Conservation (phyloP, 768 basidiomycete genomes). For the Lanmaoa rubissima region DNA sequence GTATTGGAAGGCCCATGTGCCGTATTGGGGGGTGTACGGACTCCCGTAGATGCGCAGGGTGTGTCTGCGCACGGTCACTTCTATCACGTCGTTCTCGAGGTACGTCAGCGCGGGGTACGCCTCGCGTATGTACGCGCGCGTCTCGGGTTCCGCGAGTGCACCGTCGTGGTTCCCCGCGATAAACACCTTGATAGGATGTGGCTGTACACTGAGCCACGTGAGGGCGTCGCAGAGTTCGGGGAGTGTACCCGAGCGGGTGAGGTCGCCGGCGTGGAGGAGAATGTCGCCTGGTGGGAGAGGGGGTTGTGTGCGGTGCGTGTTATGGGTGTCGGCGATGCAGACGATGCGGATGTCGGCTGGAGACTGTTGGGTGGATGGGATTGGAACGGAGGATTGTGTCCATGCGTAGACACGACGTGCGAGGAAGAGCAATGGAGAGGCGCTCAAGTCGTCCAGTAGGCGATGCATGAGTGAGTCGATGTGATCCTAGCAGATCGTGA, state of each 20-base stretch:
- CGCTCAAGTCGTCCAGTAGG: constrained; percentile 5
- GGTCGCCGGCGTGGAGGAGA: constrained; percentile 42
- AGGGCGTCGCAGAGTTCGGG: constrained; percentile 33
- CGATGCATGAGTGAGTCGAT: not conserved
- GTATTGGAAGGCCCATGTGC: constrained; percentile 15
- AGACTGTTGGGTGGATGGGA: not conserved
- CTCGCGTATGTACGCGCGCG: constrained; percentile 9
- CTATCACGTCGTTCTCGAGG: constrained; percentile 34
- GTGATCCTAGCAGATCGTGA: too few species aligned
- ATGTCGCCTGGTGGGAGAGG: constrained; percentile 39
- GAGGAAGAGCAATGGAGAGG: constrained; percentile 12
- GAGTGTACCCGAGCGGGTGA: constrained; percentile 37
- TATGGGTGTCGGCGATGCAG: constrained; percentile 42
- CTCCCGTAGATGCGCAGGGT: constrained; percentile 37
- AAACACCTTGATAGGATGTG: constrained; percentile 41
- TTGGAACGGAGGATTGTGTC: not conserved
- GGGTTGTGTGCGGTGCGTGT: constrained; percentile 26
- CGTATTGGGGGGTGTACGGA: constrained; percentile 39
- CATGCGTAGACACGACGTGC: constrained; percentile 12
- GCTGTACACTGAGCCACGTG: constrained; percentile 30
- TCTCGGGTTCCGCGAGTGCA: constrained; percentile 22
- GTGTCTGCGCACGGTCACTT: constrained; percentile 32
- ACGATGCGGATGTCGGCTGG: constrained; percentile 34
- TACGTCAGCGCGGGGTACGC: constrained; percentile 34
- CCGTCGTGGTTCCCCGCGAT: constrained; percentile 47